Conservation (phyloP, 441 rosid species). For the Erodium chrysanthum region DNA sequence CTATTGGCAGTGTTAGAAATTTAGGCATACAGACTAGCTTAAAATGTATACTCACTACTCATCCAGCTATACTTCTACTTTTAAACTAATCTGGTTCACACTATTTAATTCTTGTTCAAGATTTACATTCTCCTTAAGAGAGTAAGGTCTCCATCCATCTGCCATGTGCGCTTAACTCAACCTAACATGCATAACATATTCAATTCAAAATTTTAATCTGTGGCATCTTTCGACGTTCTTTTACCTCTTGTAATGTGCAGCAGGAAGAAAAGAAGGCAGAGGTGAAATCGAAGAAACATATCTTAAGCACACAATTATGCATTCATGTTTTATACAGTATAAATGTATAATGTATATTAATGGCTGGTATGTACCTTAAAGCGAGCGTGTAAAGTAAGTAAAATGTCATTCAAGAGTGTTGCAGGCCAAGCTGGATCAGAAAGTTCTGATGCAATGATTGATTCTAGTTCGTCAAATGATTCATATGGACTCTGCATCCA, state of each 20-base stretch:
- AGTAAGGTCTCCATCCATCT: neutral
- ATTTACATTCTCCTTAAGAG: neutral
- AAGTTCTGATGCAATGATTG: slow-evolving; percentile 96
- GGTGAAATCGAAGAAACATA: neutral
- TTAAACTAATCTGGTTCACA: neutral
- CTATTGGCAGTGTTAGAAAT: neutral
- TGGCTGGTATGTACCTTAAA: slow-evolving; percentile 57
- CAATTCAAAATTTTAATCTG: neutral
- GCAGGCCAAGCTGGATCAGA: slow-evolving; percentile 99
- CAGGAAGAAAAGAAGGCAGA: neutral
- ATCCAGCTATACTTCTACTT: neutral
- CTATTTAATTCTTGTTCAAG: neutral
- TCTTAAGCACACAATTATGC: neutral
- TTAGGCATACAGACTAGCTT: neutral
- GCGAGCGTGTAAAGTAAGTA: slow-evolving; percentile 99
- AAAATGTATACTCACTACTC: neutral
- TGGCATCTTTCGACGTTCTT: neutral
- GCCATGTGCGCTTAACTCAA: neutral
- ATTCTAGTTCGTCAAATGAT: slow-evolving; percentile 87
- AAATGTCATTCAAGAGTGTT: slow-evolving; percentile 78
- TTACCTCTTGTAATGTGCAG: neutral
- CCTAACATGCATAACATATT: neutral
- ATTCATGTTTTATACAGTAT: neutral
- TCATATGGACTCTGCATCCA: slow-evolving; percentile 99
- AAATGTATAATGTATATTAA: neutral